Evolutionary conservation across 306 rosid species (phyloP).

Genomic region (Amphicarpaea edgeworthii): DNA sequence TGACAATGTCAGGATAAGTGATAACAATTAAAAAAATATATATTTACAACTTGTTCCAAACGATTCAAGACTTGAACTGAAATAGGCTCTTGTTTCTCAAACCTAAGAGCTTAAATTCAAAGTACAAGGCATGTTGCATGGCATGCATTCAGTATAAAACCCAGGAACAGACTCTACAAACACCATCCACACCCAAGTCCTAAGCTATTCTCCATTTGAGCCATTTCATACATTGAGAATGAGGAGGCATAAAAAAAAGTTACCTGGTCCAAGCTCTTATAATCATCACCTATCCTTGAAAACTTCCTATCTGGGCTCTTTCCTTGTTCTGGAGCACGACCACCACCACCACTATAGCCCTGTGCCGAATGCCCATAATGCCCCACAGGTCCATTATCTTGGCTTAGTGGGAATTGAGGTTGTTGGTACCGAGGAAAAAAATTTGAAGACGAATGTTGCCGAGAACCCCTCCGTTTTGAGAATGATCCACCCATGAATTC

Average conservation of each 20-base stretch:
- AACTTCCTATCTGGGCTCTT: constrained; percentile 61
- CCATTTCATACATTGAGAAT: constrained; percentile 35
- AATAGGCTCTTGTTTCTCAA: constrained; percentile 31
- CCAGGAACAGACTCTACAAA: constrained; percentile 5
- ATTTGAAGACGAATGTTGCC: constrained; percentile 52
- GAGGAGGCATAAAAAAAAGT: not conserved
- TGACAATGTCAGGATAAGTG: constrained; percentile 21
- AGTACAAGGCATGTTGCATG: constrained; percentile 12
- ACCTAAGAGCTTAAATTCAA: constrained; percentile 30
- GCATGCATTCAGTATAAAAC: constrained; percentile 10
- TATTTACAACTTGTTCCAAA: constrained; percentile 1
- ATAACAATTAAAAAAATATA: no score
- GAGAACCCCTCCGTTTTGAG: constrained; percentile 65
- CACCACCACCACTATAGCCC: constrained; percentile 53
- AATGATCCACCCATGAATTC: constrained; percentile 75
- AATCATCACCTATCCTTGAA: constrained; percentile 78
- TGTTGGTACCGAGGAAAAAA: constrained; percentile 57
- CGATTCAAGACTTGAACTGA: constrained; percentile 22
- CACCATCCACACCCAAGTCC: not conserved
- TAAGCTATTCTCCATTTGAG: constrained; percentile 4
- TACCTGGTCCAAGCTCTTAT: constrained; percentile 82
- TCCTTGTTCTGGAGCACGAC: constrained; percentile 51
- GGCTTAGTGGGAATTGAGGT: constrained; percentile 57
- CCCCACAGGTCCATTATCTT: constrained; percentile 52
- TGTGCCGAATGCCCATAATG: constrained; percentile 57